Evolutionary conservation across 163 green algal species (phyloP).

Genomic region (Scenedesmus sp.): DNA sequence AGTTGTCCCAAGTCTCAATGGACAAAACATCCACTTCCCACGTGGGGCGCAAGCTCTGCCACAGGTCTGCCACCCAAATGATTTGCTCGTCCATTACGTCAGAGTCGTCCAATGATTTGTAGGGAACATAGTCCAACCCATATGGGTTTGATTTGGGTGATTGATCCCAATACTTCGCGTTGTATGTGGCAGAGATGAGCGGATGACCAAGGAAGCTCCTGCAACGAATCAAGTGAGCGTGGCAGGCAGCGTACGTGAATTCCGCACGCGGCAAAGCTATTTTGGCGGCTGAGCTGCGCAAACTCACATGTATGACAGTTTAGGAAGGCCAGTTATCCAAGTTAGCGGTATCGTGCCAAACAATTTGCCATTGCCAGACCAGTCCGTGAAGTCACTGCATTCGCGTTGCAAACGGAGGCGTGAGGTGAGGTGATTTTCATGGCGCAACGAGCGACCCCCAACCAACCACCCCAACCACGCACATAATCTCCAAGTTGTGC

Average conservation of each 20-base stretch:
- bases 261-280: too few relatives aligned
- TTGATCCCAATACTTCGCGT: neutral
- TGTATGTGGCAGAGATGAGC: conserved; percentile 4
- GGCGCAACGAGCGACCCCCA: too few relatives aligned
- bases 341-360: conserved; percentile 1
- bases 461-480: neutral
- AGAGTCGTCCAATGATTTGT: too few relatives aligned
- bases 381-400: conserved; percentile 12
- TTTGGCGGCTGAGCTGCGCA: too few relatives aligned
- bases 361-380: neutral
- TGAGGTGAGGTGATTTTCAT: too few relatives aligned
- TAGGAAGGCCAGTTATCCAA: neutral
- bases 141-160: too few relatives aligned
- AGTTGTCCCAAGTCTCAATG: conserved; percentile 5
- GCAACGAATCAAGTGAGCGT: too few relatives aligned
- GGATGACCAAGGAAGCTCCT: conserved; percentile 30
- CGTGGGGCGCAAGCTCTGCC: conserved; percentile 8
- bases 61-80: conserved; percentile 4
- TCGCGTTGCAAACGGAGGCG: neutral
- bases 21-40: conserved; percentile 17
- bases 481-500: conserved; percentile 21
- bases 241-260: too few relatives aligned
- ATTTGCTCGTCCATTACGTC: neutral
- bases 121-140: too few relatives aligned
- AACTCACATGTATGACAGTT: conserved; percentile 13